Evolutionary conservation across 306 rosid species (phyloP), one percentile per base, ranked within the genome.

Genomic region (Begonia fuchsioides): DNA sequence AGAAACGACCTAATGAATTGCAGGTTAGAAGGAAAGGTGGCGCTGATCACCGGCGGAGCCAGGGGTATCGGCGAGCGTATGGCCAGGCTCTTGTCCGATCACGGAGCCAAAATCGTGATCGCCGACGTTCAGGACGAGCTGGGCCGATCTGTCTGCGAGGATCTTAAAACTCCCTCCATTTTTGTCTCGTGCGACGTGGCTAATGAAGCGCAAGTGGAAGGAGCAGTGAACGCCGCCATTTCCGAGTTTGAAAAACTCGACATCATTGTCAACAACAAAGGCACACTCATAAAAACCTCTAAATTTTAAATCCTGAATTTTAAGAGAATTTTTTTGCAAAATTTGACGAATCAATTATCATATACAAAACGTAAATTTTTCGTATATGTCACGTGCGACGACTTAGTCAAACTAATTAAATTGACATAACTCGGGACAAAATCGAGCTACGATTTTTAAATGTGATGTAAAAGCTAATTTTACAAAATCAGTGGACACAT

Each of bases 221-320:
- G 50, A 0, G 86, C 76, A 0, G 78, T 87, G 1, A 53, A 62
- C 32, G 60, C 13, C 15, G 56, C 84, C 6, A 35, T 81, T 0
- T 7, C 51, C 41, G 43, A 69, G 0, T 66, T 63, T 1, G 86
- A 88, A 13, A 83, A 81, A 38, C 64, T 88, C 5, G 96, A 83
- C 75, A 72, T 82, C 32, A 81, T 88, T 86, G 68, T 83, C 81
- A 83, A 83, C 86, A 83, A 83, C 10, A 90, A 86, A 0, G 96
- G 95, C 60, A 74, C 68, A 47, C 63, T 2, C 0, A 87, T 70
- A 38, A 53, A 68, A n/a, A n/a, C n/a, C n/a, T n/a, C n/a, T n/a
- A n/a, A n/a, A n/a, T n/a, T n/a, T n/a, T n/a, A n/a, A n/a, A n/a
- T n/a, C n/a, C n/a, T n/a, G n/a, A n/a, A n/a, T n/a, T n/a, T n/a